These are phyloP conservation scores for Penicillium sp. DNA, from an alignment of 2,329 filamentous ascomycete species.

Conservation along the genomic window DNA sequence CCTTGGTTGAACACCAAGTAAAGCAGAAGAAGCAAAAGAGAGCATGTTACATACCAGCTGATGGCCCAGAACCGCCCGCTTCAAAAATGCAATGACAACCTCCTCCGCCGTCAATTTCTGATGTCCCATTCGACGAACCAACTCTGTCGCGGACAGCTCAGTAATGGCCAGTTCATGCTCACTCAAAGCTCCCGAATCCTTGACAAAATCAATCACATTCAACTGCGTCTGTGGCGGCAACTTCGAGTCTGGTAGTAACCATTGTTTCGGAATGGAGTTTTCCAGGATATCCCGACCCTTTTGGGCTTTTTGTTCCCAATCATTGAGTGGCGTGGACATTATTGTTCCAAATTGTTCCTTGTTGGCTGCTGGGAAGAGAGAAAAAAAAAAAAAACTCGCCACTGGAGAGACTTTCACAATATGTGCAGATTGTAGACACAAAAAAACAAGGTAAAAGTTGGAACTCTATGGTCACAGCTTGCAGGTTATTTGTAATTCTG, in stretches of 20 bases:
- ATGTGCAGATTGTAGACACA: no score
- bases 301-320: slow-evolving; percentile 29
- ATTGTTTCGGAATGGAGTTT: slow-evolving; percentile 31
- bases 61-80: slow-evolving; percentile 29
- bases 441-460: no score
- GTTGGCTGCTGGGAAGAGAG: neutral
- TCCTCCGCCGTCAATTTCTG: slow-evolving; percentile 28
- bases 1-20: no score
- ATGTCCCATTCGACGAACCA: slow-evolving; percentile 24
- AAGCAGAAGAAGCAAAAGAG: no score
- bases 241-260: slow-evolving; percentile 25
- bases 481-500: no score
- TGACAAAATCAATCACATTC: slow-evolving; percentile 27
- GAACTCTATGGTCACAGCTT: no score
- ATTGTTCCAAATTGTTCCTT: no score
- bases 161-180: slow-evolving; percentile 49
- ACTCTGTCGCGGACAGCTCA: slow-evolving; percentile 33
- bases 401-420: no score
- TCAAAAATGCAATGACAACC: slow-evolving; percentile 29
- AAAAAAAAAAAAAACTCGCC: neutral
- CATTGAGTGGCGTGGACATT: slow-evolving; percentile 11
- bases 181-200: slow-evolving; percentile 45
- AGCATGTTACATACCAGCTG: slow-evolving; percentile 22
- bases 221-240: slow-evolving; percentile 25
- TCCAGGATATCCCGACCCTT: slow-evolving; percentile 30